Evolutionary conservation across 352 stramenopile species (phyloP), one percentile per base, ranked within the genome.

Genomic region (Phytophthora palmivora): DNA sequence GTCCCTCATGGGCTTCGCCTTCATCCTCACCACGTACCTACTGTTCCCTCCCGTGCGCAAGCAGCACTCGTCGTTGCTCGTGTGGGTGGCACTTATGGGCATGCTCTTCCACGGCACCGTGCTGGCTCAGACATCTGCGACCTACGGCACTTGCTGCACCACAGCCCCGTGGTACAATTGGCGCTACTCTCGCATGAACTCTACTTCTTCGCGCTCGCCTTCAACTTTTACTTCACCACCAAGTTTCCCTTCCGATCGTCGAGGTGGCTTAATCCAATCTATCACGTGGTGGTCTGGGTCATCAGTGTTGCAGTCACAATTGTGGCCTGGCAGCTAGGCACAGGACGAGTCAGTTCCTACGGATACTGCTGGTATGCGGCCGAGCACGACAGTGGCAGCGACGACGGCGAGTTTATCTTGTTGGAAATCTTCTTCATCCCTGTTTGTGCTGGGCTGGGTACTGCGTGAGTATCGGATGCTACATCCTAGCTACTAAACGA

Each of bases 161-260:
- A 86, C 77, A 0, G 83, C 85, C n/a, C 80, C 15, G 50, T 91
- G 37, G 68, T 87, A 0, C 87, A 96, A 57, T 58, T 93, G 14
- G 76, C 80, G 58, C 72, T 96, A 44, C 60, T 95, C 19, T 84
- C 76, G 4, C 82, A 93, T 37, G 86, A 96, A 48, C 74, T 95
- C 12, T 96, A 94, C 70, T 87, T 95, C 53, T 94, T 92, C 58
- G 81, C 82, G 30, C 75, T 96, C 44, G 87, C 87, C 41, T 92
- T 91, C 68, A 80, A 92, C 68, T 90, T 92, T 38, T 95, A 95
- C 72, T 92, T 90, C 67, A 92, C 83, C 33, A 95, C 84, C 79
- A 91, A 92, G 72, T 92, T 89, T 60, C 88, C 88, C 49, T 96
- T 96, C 61, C 74, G 73, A 30, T 91, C 81, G 36, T 85, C 82